Evolutionary conservation across 768 basidiomycete species (phyloP).

Genomic region (Xerocomellus chrysenteron): DNA sequence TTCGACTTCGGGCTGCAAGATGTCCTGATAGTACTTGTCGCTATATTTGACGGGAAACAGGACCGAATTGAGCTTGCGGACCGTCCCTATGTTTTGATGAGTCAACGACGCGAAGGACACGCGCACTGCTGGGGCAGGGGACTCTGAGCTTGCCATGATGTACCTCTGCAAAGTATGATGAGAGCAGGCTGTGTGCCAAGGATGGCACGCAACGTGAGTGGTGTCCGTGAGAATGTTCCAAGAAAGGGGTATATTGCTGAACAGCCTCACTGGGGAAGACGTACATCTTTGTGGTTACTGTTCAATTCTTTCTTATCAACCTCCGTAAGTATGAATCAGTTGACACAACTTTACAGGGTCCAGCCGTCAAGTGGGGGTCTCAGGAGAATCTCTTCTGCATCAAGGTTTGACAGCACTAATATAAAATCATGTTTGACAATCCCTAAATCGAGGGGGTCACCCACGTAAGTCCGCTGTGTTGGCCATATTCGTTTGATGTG

Average conservation of each 20-base stretch:
- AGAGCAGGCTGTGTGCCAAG: slow-evolving; percentile 17
- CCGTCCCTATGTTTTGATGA: slow-evolving; percentile 80
- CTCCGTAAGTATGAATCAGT: slow-evolving; percentile 21
- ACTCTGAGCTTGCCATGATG: slow-evolving; percentile 24
- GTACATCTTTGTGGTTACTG: slow-evolving; percentile 16
- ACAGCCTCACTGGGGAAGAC: slow-evolving; percentile 16
- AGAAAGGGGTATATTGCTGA: background rate
- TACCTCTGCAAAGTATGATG: background rate
- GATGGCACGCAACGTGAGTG: slow-evolving; percentile 11
- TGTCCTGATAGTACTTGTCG: slow-evolving; percentile 83
- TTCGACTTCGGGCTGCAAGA: slow-evolving; percentile 74
- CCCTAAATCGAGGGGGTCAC: slow-evolving; percentile 14
- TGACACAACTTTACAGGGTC: slow-evolving; percentile 25
- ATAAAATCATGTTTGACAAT: slow-evolving; percentile 14
- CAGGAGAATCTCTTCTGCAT: slow-evolving; percentile 12
- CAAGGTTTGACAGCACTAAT: slow-evolving; percentile 30
- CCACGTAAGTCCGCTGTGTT: slow-evolving; percentile 23
- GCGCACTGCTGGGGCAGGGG: slow-evolving; percentile 34
- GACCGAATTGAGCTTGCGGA: slow-evolving; percentile 61
- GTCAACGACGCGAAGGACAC: slow-evolving; percentile 74
- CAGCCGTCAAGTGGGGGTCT: slow-evolving; percentile 19
- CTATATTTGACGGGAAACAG: slow-evolving; percentile 89
- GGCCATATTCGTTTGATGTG: slow-evolving; percentile 6
- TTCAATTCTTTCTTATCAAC: slow-evolving; percentile 23
- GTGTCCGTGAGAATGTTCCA: slow-evolving; percentile 24